Evolutionary conservation across 768 basidiomycete species (phyloP), one percentile per base, ranked within the genome.

Genomic region (Boletus pseudopeckii): DNA sequence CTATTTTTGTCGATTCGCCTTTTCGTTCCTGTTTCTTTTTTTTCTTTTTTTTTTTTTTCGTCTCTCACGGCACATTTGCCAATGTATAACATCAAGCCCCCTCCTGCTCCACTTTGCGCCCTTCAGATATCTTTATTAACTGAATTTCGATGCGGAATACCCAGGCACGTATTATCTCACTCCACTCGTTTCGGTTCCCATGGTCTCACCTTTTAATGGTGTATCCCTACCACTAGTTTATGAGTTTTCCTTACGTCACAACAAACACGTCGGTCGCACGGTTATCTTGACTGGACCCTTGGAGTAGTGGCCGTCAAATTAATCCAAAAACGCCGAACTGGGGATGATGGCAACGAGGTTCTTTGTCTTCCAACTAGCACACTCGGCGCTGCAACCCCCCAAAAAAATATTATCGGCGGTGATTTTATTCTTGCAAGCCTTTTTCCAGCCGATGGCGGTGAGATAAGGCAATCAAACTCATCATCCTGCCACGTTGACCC

Each of bases 161-260:
- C 45, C 45, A 44, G 46, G 41, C 39, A 52, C 43, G 40, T 38
- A 36, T 32, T 11, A 39, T 53, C 46, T 42, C 58, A 63, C 54
- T 32, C 34, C 45, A 34, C 33, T 55, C 49, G 46, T 57, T 56
- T 50, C 48, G 45, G 24, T 24, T 24, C 4, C 24, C 4, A 24
- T 24, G 4, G n/a, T n/a, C n/a, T 24, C 30, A 24, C 43, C 17
- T 45, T 37, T 32, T 52, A 53, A 50, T 48, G 49, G 41, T 40
- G 48, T 60, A 48, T 17, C 40, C 45, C 7, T 54, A 53, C 20
- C n/a, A 22, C 33, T 54, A 34, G 20, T 47, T 7, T 39, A 38
- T 24, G n/a, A n/a, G n/a, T n/a, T n/a, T n/a, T n/a, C n/a, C n/a
- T n/a, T n/a, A n/a, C n/a, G n/a, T n/a, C n/a, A n/a, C n/a, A n/a